These are phyloP conservation scores for Colletotrichum tanaceti DNA, from an alignment of 2,329 filamentous ascomycete genomes.

Conservation along the genomic window DNA sequence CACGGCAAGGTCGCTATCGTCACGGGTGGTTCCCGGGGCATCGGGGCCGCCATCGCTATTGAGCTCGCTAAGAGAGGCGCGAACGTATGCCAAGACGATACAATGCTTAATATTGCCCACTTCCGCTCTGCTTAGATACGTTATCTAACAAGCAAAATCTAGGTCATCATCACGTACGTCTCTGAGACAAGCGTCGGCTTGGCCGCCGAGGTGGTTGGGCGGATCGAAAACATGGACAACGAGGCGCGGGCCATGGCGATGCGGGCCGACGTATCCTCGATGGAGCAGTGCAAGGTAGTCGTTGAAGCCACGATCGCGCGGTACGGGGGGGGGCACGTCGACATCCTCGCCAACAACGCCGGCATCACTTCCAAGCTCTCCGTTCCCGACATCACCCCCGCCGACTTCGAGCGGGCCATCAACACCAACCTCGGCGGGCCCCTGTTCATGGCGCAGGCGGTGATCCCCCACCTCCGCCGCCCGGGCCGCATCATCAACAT, in stretches of 20 bases:
- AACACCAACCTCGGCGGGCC: constrained; percentile 25
- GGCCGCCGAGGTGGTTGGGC: not conserved
- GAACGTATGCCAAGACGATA: constrained; percentile 46
- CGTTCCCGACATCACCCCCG: constrained; percentile 8
- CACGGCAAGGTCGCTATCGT: constrained; percentile 42
- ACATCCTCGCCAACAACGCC: constrained; percentile 35
- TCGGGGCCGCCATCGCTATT: constrained; percentile 67
- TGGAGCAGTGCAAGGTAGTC: not conserved
- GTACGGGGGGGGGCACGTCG: constrained; percentile 15
- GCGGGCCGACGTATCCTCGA: constrained; percentile 9
- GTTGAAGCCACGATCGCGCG: not conserved
- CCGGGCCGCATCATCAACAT: constrained; percentile 32
- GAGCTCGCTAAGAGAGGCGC: constrained; percentile 65
- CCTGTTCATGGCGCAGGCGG: constrained; percentile 24
- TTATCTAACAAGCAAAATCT: not conserved
- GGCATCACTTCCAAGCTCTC: constrained; percentile 8
- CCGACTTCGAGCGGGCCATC: constrained; percentile 5
- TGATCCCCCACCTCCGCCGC: constrained; percentile 5
- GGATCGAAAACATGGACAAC: not conserved
- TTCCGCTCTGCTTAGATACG: not conserved
- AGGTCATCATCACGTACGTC: constrained; percentile 8
- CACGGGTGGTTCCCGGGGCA: constrained; percentile 61
- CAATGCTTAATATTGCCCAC: not conserved
- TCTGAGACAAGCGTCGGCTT: not conserved
- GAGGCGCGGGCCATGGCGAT: not conserved